Conservation (phyloP, 2,329 filamentous ascomycete species). For the Xylariaceae sp. region DNA sequence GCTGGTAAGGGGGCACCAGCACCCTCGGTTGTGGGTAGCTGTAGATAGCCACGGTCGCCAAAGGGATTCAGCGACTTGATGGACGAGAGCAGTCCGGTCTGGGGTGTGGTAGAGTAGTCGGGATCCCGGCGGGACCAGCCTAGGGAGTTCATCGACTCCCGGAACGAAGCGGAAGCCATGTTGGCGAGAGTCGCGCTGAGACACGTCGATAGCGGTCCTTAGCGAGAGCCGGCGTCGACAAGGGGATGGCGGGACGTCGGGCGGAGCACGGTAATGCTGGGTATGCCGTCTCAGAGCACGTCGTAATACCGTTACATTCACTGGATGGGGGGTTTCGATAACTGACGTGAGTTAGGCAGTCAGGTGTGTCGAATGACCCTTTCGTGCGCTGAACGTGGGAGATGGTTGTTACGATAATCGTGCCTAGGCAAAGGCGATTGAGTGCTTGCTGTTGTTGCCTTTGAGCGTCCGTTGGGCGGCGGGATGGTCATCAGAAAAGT, state of each 20-base stretch:
- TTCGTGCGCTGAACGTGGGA: conserved; percentile 12
- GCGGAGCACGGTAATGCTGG: conserved; percentile 3
- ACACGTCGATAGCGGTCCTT: background rate
- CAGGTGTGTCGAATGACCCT: conserved; percentile 20
- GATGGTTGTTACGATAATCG: conserved; percentile 5
- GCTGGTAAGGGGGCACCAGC: conserved; percentile 82
- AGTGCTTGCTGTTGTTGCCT: conserved; percentile 23
- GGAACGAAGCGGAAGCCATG: conserved; percentile 86
- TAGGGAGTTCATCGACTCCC: conserved; percentile 89
- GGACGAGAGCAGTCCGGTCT: conserved; percentile 70
- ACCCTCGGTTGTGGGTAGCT: conserved; percentile 78
- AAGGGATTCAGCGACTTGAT: conserved; percentile 87
- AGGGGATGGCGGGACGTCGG: conserved; percentile 3
- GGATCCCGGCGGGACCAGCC: conserved; percentile 86
- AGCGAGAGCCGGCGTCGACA: conserved; percentile 4
- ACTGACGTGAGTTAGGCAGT: conserved; percentile 11
- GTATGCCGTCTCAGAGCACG: conserved; percentile 8
- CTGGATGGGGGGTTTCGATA: conserved; percentile 12
- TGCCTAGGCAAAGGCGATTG: conserved; percentile 2
- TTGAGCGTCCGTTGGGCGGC: conserved; percentile 21
- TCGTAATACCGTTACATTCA: conserved; percentile 8
- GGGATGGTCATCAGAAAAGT: conserved; percentile 13
- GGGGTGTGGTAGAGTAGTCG: conserved; percentile 65
- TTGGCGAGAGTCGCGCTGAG: background rate
- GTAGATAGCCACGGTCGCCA: conserved; percentile 77